Evolutionary conservation across 2,329 filamentous ascomycete species (phyloP).

Genomic region (Teratosphaeria gauchensis): DNA sequence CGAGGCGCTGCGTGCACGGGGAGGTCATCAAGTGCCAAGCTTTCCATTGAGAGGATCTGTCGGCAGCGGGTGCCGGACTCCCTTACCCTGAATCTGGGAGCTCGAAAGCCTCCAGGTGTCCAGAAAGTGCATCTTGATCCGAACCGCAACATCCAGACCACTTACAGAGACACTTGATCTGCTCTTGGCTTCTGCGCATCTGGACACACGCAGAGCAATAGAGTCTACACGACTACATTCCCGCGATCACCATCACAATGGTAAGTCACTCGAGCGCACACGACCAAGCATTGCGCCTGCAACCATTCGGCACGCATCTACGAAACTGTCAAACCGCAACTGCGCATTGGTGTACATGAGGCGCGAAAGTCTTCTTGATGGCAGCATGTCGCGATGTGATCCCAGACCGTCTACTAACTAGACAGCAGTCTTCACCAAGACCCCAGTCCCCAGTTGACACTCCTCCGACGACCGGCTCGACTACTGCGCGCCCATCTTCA

Average conservation of each 20-base stretch:
- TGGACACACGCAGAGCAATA: background rate
- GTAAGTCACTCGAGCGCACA: background rate
- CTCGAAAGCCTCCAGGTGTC: background rate
- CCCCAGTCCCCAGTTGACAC: constrained; percentile 33
- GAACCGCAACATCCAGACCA: background rate
- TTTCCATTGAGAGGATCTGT: background rate
- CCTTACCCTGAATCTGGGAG: background rate
- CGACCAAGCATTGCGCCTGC: background rate
- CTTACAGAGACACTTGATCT: background rate
- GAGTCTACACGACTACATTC: background rate
- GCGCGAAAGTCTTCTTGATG: too few relatives aligned
- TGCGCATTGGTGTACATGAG: background rate
- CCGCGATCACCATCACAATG: background rate
- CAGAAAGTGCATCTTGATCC: background rate
- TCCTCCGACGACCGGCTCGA: constrained; percentile 55
- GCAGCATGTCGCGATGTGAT: background rate
- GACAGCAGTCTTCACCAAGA: constrained; percentile 25
- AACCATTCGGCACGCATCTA: background rate
- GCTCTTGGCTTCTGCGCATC: background rate
- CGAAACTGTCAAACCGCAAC: background rate
- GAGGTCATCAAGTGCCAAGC: background rate
- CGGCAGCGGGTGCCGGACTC: background rate
- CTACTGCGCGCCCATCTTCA: constrained; percentile 68
- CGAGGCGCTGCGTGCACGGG: background rate
- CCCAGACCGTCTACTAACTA: background rate